phyloP scores from a whole-genome alignment of 2,329 filamentous ascomycete genomes.

The Ophiostoma fasciatum region DNA sequence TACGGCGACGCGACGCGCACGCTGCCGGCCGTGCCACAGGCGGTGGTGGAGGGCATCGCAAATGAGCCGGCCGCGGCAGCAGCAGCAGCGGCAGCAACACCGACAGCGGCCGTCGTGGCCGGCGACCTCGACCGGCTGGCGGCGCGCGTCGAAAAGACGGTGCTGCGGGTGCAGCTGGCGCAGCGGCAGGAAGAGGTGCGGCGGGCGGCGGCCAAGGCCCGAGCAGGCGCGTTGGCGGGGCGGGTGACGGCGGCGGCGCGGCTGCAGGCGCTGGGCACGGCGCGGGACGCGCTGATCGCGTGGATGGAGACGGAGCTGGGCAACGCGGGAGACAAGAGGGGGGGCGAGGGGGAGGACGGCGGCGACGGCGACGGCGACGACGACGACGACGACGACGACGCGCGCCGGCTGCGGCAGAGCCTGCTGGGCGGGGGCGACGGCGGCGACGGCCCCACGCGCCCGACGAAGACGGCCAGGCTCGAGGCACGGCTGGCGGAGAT shows the following conservation, averaged over 20 bases:
- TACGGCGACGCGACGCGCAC: conserved; percentile 26
- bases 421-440: conserved; percentile 3
- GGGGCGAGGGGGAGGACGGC: conserved; percentile 30
- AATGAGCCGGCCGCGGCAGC: conserved; percentile 19
- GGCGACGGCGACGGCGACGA: conserved; percentile 15
- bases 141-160: conserved; percentile 39
- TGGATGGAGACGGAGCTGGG: conserved; percentile 51
- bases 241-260: conserved; percentile 20
- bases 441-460: too few species aligned
- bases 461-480: conserved; percentile 16
- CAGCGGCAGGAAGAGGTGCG: conserved; percentile 41
- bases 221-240: conserved; percentile 17
- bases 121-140: conserved; percentile 32
- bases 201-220: conserved; percentile 30
- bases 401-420: conserved; percentile 11
- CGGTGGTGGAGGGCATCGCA: conserved; percentile 35
- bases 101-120: neutral
- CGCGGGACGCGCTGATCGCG: conserved; percentile 44
- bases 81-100: neutral
- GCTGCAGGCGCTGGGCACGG: conserved; percentile 37
- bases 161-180: conserved; percentile 41
- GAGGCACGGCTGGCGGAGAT: conserved; percentile 30
- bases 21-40: conserved; percentile 36
- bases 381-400: conserved; percentile 8
- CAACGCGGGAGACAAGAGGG: conserved; percentile 29